Base-by-base conservation (phyloP, 257 asterid genomes). In the Gardenia jasminoides region DNA sequence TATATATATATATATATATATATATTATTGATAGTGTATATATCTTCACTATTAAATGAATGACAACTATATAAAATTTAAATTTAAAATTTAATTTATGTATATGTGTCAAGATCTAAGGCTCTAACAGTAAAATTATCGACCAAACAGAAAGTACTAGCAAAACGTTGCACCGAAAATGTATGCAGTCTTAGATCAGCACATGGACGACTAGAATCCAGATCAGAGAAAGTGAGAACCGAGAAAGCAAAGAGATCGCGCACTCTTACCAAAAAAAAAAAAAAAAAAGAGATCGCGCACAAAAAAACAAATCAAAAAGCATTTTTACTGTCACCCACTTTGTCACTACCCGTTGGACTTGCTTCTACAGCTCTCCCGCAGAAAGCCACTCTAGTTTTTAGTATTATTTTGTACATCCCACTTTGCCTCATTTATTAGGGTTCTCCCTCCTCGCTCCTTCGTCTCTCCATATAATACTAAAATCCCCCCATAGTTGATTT, bases 381-480 rank as follows among this genome's bases (percentile, higher is more conserved):
- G 28, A 28, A 65, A 1, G 19, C 39, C n/a, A n/a, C 4, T 11
- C 20, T 30, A 10, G 16, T n/a, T 22, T 62, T 13, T 30, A 24
- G 24, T 28, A 54, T 36, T 43, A n/a, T 43, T 20, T 77, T 67
- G 10, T 20, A 22, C 24, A 41, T 9, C 48, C 70, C 59, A 24
- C 79, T 16, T 73, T 56, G 70, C 74, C 52, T 12, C 69, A 62
- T 80, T 73, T 73, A 73, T 48, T 74, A 80, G 83, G 83, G 83
- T 74, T 80, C 76, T 41, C 24, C 36, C 33, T 43, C 67, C 69
- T 72, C 58, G 50, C 43, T 66, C 61, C 36, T 3, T 65, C 54
- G 54, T 15, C 16, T 10, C 47, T 16, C 50, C 7, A 36, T 64
- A 43, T 64, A 43, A 70, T 74, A 36, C 41, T 36, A 36, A 75